A percentile compares a stretch with the other conserved stretches of the same genome.
phyloP scores from a whole-genome alignment of 176 grass and related monocot species.

The Avena sativa region DNA sequence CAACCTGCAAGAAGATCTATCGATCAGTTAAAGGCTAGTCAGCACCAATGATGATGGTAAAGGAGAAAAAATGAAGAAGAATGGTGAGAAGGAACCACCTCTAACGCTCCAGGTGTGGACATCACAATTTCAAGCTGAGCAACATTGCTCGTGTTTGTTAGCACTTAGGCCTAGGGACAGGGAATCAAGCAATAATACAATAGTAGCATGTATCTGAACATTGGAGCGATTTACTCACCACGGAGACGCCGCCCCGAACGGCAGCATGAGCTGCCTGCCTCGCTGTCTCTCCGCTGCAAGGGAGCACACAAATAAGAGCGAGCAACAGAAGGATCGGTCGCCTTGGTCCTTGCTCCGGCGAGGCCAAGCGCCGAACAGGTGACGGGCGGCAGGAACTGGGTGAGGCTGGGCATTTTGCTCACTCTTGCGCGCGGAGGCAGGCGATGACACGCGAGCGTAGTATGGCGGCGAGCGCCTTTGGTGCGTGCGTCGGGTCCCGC shows the following conservation, averaged over 20 bases:
- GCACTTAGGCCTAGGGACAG: background rate
- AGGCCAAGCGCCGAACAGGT: constrained; percentile 33
- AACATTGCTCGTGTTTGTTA: constrained; percentile 27
- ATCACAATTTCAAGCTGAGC: constrained; percentile 88
- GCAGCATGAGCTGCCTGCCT: constrained; percentile 76
- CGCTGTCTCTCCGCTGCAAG: constrained; percentile 61
- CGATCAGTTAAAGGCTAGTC: background rate
- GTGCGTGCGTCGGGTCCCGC: background rate
- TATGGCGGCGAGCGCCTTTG: constrained; percentile 49
- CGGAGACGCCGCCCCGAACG: constrained; percentile 69
- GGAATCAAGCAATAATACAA: background rate
- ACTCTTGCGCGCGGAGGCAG: constrained; percentile 64
- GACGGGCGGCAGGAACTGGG: background rate
- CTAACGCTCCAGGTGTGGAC: constrained; percentile 72
- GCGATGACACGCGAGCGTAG: constrained; percentile 58
- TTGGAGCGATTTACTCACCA: constrained; percentile 50
- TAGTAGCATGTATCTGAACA: background rate
- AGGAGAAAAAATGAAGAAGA: constrained; percentile 2
- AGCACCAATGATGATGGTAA: background rate
- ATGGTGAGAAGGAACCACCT: constrained; percentile 49
- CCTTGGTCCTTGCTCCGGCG: background rate
- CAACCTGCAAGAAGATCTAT: constrained; percentile 46
- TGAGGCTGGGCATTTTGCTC: background rate
- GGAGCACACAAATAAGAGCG: background rate
- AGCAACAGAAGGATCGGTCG: background rate